A percentile compares a stretch with the other conserved stretches of the same genome.
phyloP scores from a whole-genome alignment of 2,329 filamentous ascomycete species.

The Penicillium palitans region DNA sequence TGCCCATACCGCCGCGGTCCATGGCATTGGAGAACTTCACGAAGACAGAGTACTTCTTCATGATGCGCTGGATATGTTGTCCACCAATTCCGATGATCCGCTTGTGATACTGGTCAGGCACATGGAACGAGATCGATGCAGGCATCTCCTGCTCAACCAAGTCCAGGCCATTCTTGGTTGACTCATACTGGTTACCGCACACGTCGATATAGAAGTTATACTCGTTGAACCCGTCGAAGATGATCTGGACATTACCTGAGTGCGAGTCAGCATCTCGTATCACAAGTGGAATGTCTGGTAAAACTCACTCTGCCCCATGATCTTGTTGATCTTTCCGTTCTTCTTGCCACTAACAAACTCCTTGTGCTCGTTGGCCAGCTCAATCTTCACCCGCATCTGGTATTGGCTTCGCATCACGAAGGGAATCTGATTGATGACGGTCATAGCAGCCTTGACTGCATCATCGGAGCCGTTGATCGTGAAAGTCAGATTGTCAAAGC shows the following conservation, averaged over 20 bases:
- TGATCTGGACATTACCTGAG: slow-evolving; percentile 88
- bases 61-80: slow-evolving; percentile 98
- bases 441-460: slow-evolving; percentile 91
- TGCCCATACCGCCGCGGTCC: slow-evolving; percentile 90
- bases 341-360: slow-evolving; percentile 99
- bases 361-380: slow-evolving; percentile 98
- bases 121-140: slow-evolving; percentile 97
- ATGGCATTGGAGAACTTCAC: slow-evolving; percentile 99
- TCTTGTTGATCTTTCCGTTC: slow-evolving; percentile 99
- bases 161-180: slow-evolving; percentile 86
- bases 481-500: slow-evolving; percentile 92
- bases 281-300: slow-evolving; percentile 10
- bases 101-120: slow-evolving; percentile 98
- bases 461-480: slow-evolving; percentile 95
- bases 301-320: slow-evolving; percentile 90
- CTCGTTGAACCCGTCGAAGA: slow-evolving; percentile 98
- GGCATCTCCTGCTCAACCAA: slow-evolving; percentile 99
- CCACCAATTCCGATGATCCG: slow-evolving; percentile 98
- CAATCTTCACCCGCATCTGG: slow-evolving; percentile 95
- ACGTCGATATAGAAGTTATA: slow-evolving; percentile 99
- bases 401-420: slow-evolving; percentile 86
- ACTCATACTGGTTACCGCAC: slow-evolving; percentile 86
- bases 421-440: slow-evolving; percentile 86
- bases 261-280: slow-evolving; percentile 4
- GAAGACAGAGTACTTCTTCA: slow-evolving; percentile 99